Evolutionary conservation across 306 rosid species (phyloP).

Genomic region (Albizia julibrissin): DNA sequence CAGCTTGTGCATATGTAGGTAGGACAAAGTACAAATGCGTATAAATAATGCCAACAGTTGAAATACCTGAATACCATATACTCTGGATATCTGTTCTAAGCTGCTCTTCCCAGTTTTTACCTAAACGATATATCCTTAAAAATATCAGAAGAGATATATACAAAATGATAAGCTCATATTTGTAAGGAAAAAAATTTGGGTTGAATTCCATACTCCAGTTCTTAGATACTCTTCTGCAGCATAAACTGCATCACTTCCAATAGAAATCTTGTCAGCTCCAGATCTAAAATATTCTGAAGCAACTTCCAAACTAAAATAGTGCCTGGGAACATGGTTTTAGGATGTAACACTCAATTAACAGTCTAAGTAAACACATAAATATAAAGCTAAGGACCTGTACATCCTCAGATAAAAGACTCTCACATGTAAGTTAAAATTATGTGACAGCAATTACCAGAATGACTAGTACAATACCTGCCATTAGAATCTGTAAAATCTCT

Average conservation of each 20-base stretch:
- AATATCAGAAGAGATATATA: slow-evolving; percentile 37
- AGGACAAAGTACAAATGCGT: not conserved
- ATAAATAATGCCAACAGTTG: slow-evolving; percentile 1
- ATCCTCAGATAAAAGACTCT: not conserved
- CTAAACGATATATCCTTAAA: slow-evolving; percentile 44
- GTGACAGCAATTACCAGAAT: slow-evolving; percentile 18
- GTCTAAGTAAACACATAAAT: not conserved
- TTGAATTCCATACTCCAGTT: slow-evolving; percentile 71
- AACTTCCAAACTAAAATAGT: slow-evolving; percentile 96
- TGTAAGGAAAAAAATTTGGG: slow-evolving; percentile 17
- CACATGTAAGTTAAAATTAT: not conserved
- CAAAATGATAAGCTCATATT: slow-evolving; percentile 1
- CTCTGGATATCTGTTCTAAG: slow-evolving; percentile 90
- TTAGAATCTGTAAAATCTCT: slow-evolving; percentile 89
- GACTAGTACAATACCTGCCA: slow-evolving; percentile 69
- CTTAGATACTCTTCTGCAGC: slow-evolving; percentile 89
- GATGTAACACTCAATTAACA: slow-evolving; percentile 2
- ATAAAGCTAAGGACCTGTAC: not conserved
- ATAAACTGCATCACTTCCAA: slow-evolving; percentile 97
- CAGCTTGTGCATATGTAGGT: not conserved
- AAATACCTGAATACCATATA: slow-evolving; percentile 94
- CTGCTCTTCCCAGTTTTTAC: slow-evolving; percentile 88
- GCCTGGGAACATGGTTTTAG: slow-evolving; percentile 48
- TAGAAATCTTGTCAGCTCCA: slow-evolving; percentile 97
- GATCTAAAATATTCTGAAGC: slow-evolving; percentile 98